Conservation (phyloP, 371 early-diverging fungal genomes). For the Smittium mucronatum region DNA sequence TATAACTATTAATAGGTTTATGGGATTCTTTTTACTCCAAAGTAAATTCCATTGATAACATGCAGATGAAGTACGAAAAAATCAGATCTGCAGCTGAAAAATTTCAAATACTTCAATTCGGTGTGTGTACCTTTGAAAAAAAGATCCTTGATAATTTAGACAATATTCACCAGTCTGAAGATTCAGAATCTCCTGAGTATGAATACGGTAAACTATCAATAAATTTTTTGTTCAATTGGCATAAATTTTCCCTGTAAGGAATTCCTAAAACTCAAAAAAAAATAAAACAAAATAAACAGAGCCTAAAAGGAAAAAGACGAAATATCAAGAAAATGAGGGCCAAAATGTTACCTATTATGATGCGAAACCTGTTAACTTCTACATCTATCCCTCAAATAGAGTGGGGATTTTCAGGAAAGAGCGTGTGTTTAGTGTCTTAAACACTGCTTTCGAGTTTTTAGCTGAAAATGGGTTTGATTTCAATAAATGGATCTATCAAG, state of each 20-base stretch:
- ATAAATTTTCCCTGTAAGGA: background rate
- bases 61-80: constrained; percentile 52
- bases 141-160: constrained; percentile 27
- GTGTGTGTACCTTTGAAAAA: constrained; percentile 64
- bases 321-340: no score
- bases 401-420: constrained; percentile 46
- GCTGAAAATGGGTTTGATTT: constrained; percentile 65
- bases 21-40: constrained; percentile 5
- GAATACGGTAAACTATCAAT: no score
- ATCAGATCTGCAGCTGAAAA: constrained; percentile 40
- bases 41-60: constrained; percentile 34
- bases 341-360: no score
- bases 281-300: no score
- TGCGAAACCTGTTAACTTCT: constrained; percentile 76
- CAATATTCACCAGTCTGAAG: background rate
- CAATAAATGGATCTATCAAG: constrained; percentile 62
- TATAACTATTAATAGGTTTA: background rate
- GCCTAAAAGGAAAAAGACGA: no score
- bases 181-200: no score
- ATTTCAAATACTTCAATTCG: constrained; percentile 63
- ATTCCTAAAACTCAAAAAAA: background rate
- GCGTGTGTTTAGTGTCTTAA: constrained; percentile 47
- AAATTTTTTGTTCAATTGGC: no score
- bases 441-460: constrained; percentile 66
- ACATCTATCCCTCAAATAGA: constrained; percentile 61